phyloP scores from a whole-genome alignment of 148 eudicot species.

The Rhododendron ferrugineum region DNA sequence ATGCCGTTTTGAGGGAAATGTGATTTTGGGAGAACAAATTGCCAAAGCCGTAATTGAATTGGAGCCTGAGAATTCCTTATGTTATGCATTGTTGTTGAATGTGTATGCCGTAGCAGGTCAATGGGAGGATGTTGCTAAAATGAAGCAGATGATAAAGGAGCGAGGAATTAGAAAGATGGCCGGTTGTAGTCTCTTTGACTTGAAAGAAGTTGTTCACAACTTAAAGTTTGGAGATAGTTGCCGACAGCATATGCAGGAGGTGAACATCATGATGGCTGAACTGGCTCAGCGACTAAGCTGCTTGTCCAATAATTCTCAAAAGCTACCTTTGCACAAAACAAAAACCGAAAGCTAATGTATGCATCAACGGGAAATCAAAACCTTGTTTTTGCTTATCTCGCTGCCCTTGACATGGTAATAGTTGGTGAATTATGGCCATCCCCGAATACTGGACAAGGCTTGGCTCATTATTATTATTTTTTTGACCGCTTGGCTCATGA shows the following conservation, averaged over 20 bases:
- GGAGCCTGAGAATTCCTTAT: slow-evolving; percentile 49
- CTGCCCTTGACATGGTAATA: background rate
- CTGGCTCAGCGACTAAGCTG: slow-evolving; percentile 12
- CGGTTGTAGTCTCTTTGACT: slow-evolving; percentile 19
- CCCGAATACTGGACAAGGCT: background rate
- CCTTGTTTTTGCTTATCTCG: background rate
- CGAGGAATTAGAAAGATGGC: slow-evolving; percentile 9
- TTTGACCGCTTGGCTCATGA: background rate
- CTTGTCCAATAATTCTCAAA: slow-evolving; percentile 1
- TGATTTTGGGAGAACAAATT: slow-evolving; percentile 47
- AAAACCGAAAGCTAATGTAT: background rate
- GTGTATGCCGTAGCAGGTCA: slow-evolving; percentile 57
- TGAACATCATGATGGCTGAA: slow-evolving; percentile 21
- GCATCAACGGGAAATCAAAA: background rate
- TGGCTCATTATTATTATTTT: background rate
- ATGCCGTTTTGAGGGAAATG: slow-evolving; percentile 47
- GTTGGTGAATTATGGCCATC: background rate
- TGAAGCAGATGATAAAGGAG: slow-evolving; percentile 45
- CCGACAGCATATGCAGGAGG: slow-evolving; percentile 17
- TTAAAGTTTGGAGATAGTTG: slow-evolving; percentile 28
- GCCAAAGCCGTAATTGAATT: slow-evolving; percentile 47
- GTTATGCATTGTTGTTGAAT: slow-evolving; percentile 54
- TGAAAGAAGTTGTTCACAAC: slow-evolving; percentile 23
- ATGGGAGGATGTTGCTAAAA: slow-evolving; percentile 60
- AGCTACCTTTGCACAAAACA: background rate